Conservation (phyloP, 441 rosid species). For the Mallotus repandus region DNA sequence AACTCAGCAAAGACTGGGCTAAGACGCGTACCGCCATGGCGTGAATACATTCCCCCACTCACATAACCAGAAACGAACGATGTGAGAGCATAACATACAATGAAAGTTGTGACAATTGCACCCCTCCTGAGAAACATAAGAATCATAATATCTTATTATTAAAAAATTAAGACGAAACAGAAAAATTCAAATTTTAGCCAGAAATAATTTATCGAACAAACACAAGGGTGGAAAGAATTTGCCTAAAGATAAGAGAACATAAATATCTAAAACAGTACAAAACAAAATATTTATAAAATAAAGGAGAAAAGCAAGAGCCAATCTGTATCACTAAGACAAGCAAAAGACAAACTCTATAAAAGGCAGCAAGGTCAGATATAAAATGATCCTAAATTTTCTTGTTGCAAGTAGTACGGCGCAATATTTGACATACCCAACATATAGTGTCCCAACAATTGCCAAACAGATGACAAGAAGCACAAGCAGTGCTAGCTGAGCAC, state of each 20-base stretch:
- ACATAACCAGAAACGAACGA: constrained; percentile 98
- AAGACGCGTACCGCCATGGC: constrained; percentile 78
- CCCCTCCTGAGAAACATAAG: constrained; percentile 77
- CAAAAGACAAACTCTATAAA: background rate
- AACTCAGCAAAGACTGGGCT: constrained; percentile 10
- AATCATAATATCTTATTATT: constrained; percentile 6
- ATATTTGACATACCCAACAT: constrained; percentile 70
- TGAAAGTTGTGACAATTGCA: constrained; percentile 97
- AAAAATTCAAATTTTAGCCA: background rate
- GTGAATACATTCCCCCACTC: constrained; percentile 99
- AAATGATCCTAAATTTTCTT: background rate
- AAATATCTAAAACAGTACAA: background rate
- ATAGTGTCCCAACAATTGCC: constrained; percentile 92
- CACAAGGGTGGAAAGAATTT: background rate
- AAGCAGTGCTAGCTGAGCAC: constrained; percentile 91
- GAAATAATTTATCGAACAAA: background rate
- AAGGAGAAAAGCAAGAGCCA: background rate
- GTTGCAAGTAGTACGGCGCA: constrained; percentile 12
- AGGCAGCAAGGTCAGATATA: background rate
- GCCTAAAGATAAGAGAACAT: background rate
- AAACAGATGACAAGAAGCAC: constrained; percentile 91
- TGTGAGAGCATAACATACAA: constrained; percentile 93
- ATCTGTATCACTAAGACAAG: background rate
- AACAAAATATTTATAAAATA: background rate
- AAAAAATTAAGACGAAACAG: background rate